Base-by-base conservation (phyloP, 2,329 filamentous ascomycete species). In the Penicillium sp. region DNA sequence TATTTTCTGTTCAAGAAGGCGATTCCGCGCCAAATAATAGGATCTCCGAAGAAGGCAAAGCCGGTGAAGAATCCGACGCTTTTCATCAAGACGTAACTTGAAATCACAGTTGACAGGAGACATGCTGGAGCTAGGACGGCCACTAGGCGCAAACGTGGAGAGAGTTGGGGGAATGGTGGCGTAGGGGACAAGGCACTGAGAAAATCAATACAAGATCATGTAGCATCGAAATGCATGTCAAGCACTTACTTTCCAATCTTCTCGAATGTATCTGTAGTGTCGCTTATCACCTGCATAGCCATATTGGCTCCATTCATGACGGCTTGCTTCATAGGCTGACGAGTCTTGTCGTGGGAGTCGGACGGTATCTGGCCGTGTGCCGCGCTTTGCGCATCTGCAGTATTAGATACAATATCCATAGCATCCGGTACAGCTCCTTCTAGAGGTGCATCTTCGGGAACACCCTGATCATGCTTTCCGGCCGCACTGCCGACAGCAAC, bases 41-140 rank as follows among this genome's bases (percentile, higher is more conserved):
- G 88, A 49, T 91, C 85, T 1, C 85, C 86, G 53, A 94, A 95
- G 71, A 94, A 89, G 1, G 73, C 78, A 52, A 90, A 81, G 0
- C 89, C 89, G n/a, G 80, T 54, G 6, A 79, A 72, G 43, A 93
- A 84, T 0, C 81, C 84, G 1, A 78, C 66, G 1, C 77, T 77
- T 61, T 91, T 93, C 35, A 79, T 69, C 18, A 84, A 70, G 64
- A 80, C 74, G 54, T 85, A 81, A 0, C 80, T 76, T 0, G 75
- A 77, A 0, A 76, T 71, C 23, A 84, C 71, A 3, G 79, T 61
- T 0, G 81, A 81, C 1, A 69, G 55, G 0, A 82, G 57, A 0
- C 83, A 62, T 0, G 81, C 36, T 0, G 81, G 79, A 0, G 71
- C 61, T 1, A 86, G 61, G 3, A 79, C 67, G 1, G 66, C 66